These are phyloP conservation scores for Takashimella tepidaria DNA, from an alignment of 1,284 basidiomycete species.

Conservation along the genomic window DNA sequence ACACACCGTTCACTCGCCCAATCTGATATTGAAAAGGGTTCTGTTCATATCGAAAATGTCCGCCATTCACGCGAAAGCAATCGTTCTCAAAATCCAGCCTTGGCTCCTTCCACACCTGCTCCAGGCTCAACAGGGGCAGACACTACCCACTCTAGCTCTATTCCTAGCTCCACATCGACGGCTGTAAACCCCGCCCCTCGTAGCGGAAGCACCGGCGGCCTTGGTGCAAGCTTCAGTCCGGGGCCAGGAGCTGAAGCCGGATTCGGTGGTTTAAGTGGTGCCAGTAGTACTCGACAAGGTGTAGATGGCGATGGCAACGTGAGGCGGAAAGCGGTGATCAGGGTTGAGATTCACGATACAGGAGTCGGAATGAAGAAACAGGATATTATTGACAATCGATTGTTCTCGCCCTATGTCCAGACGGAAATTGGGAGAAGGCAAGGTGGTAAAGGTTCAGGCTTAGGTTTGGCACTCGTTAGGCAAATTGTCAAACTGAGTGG, in stretches of 20 bases:
- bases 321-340: constrained; percentile 53
- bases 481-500: constrained; percentile 80
- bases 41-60: constrained; percentile 17
- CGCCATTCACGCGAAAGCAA: not conserved
- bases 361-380: constrained; percentile 66
- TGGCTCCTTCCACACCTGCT: not conserved
- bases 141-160: not conserved
- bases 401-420: constrained; percentile 48
- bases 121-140: not conserved
- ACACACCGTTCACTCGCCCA: not conserved
- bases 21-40: constrained; percentile 32
- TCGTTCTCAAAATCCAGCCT: not conserved
- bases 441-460: constrained; percentile 78
- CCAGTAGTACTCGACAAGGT: constrained; percentile 1
- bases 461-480: constrained; percentile 82
- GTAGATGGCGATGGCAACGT: not conserved
- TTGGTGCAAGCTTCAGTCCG: not conserved
- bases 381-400: constrained; percentile 60
- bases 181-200: not conserved
- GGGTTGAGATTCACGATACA: constrained; percentile 76
- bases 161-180: not conserved
- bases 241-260: not conserved
- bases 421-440: constrained; percentile 64
- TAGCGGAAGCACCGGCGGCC: no score
- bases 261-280: no score